phyloP scores from a whole-genome alignment of 345 rosid species.

The Linum lewisii region DNA sequence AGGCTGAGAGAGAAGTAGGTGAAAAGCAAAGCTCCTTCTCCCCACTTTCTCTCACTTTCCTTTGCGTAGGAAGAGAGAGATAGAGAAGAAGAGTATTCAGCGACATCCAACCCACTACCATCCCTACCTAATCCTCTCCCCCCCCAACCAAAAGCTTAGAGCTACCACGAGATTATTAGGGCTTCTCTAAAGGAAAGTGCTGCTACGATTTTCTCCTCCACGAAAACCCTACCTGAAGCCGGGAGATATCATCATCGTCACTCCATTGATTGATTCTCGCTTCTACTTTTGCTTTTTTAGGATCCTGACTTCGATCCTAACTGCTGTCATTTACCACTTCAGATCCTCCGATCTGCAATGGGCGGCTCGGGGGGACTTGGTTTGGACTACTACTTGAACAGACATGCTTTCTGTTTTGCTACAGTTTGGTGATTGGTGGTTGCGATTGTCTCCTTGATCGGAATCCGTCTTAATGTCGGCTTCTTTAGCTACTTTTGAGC shows the following conservation, averaged over 20 bases:
- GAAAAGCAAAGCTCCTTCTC: not conserved
- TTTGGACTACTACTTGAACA: too few species aligned
- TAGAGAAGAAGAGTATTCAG: not conserved
- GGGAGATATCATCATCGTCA: not conserved
- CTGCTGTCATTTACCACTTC: not conserved
- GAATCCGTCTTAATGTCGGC: not conserved
- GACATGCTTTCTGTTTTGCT: not conserved
- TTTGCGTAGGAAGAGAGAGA: not conserved
- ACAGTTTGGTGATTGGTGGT: not conserved
- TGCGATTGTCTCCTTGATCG: not conserved
- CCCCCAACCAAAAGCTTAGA: not conserved
- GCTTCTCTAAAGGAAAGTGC: not conserved
- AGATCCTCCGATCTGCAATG: not conserved
- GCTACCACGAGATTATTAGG: not conserved
- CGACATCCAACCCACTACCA: not conserved
- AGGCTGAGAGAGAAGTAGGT: not conserved
- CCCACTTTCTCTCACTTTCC: not conserved
- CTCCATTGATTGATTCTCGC: not conserved
- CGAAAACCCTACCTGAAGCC: not conserved
- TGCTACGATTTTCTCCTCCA: not conserved
- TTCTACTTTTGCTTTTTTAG: not conserved
- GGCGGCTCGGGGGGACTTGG: not conserved
- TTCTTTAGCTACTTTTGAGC: constrained; percentile 1
- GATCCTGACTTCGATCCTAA: not conserved
- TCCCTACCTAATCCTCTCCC: not conserved